Evolutionary conservation across 1,284 basidiomycete genomes (phyloP).

Genomic region (Cutaneotrichosporon cyanovorans): DNA sequence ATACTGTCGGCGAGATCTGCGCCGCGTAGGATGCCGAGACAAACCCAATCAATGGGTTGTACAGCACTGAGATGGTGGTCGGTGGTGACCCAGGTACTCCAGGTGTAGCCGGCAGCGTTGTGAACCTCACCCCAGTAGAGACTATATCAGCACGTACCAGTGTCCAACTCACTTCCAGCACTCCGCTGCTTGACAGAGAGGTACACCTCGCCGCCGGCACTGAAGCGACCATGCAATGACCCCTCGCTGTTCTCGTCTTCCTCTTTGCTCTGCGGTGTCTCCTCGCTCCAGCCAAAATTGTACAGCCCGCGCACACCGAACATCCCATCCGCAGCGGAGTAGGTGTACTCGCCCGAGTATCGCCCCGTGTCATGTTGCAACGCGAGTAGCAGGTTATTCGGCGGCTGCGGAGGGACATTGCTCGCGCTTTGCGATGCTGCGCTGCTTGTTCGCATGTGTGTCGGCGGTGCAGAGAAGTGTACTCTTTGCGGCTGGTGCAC

Average conservation of each 20-base stretch:
- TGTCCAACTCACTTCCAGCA: constrained; percentile 64
- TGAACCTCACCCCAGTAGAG: constrained; percentile 86
- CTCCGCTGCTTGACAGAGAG: constrained; percentile 87
- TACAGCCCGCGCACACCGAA: constrained; percentile 83
- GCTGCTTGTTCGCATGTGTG: background rate
- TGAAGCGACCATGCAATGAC: constrained; percentile 79
- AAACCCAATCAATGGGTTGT: constrained; percentile 96
- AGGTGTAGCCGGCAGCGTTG: constrained; percentile 42
- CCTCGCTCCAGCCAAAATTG: constrained; percentile 65
- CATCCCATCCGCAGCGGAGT: constrained; percentile 88
- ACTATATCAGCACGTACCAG: constrained; percentile 49
- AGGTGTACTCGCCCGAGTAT: constrained; percentile 91
- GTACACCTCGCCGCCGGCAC: constrained; percentile 88
- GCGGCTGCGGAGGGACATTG: constrained; percentile 23
- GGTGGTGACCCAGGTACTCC: constrained; percentile 53
- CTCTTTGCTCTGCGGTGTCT: constrained; percentile 53
- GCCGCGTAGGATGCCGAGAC: constrained; percentile 86
- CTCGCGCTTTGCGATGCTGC: background rate
- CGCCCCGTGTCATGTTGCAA: constrained; percentile 86
- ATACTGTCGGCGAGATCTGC: constrained; percentile 75
- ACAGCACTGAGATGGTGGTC: constrained; percentile 85
- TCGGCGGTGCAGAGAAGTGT: constrained; percentile 50
- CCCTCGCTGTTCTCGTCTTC: constrained; percentile 85
- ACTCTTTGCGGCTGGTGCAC: constrained; percentile 33
- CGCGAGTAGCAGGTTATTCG: constrained; percentile 75